These are phyloP conservation scores for Hanseniaspora meyeri DNA, from an alignment of 805 yeast species.

Conservation along the genomic window DNA sequence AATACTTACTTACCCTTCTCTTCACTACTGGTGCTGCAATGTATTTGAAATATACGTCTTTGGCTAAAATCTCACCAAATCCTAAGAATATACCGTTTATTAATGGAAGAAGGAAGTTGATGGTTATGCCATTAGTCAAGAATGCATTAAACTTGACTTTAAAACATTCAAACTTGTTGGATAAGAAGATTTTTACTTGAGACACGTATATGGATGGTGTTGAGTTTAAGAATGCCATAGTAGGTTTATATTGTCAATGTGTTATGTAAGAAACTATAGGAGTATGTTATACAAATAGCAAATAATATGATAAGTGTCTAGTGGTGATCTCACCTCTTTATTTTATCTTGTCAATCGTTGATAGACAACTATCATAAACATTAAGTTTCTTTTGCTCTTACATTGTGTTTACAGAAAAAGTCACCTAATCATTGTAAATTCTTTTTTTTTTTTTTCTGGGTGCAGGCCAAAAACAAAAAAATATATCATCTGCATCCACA, in stretches of 20 bases:
- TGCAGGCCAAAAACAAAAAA: neutral
- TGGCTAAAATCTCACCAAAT: conserved; percentile 10
- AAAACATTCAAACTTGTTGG: neutral
- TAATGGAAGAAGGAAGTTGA: conserved; percentile 5
- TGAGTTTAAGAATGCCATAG: conserved; percentile 2
- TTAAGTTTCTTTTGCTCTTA: too few species aligned
- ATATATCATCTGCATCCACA: neutral
- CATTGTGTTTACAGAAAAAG: too few species aligned
- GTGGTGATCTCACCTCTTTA: neutral
- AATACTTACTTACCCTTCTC: conserved; percentile 11
- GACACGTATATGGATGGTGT: neutral
- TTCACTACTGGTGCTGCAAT: conserved; percentile 1
- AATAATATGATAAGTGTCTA: neutral
- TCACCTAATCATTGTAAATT: too few species aligned
- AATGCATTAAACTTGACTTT: neutral
- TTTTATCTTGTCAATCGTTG: neutral
- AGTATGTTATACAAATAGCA: too few species aligned
- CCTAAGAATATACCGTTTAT: conserved; percentile 12
- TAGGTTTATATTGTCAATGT: neutral
- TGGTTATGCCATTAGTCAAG: conserved; percentile 3
- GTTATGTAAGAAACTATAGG: too few species aligned
- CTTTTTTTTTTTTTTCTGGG: neutral
- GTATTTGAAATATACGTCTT: conserved; percentile 3
- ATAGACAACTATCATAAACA: neutral
- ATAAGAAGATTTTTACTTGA: neutral